Base-by-base conservation (phyloP, 495 filamentous ascomycete genomes). In the Aspergillus asperescens region DNA sequence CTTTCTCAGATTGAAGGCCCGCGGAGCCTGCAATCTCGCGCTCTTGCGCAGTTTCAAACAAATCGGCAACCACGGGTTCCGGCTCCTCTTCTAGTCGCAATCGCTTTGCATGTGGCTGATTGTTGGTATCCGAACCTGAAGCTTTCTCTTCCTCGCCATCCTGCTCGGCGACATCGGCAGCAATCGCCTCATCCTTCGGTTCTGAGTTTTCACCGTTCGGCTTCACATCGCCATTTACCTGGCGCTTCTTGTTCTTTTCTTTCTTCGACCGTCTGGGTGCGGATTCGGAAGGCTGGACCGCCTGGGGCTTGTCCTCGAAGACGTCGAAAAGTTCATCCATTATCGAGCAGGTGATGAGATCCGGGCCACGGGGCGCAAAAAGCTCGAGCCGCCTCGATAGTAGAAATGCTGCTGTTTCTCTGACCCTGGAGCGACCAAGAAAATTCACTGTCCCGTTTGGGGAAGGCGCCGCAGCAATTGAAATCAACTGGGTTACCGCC, bases 1-100 rank as follows among this genome's bases (percentile, higher is more conserved):
- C 85, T 51, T 84, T 74, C n/a, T 77, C 69, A 9, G 77, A 71
- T 57, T 90, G 87, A 28, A 96, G 80, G n/a, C 90, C 92, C 48
- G 84, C 82, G 6, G 88, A 85, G 4, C 82, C 86, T 27, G 84
- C 86, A 24, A 96, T 80, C 65, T 98, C 89, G 71, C 89, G 76
- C 35, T 91, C 91, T 69, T 95, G 86, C 62, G 90, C 89, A n/a
- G 94, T 96, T 70, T 97, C 84, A 68, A 97, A 98, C 12, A 87
- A 81, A 71, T 98, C 93, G 34, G 90, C 90, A 54, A 96, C 81
- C 32, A 96, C 83, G 15, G 93, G 89, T 52, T 86, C 89, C 13
- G 85, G 79, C 57, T 80, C 84, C 34, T 78, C 77, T 40, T 90
- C 81, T 57, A 85, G 81, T 57, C 87, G 81, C 56, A 81, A 84